Base-by-base conservation (phyloP, 768 basidiomycete species). In the Tricholomella constricta region DNA sequence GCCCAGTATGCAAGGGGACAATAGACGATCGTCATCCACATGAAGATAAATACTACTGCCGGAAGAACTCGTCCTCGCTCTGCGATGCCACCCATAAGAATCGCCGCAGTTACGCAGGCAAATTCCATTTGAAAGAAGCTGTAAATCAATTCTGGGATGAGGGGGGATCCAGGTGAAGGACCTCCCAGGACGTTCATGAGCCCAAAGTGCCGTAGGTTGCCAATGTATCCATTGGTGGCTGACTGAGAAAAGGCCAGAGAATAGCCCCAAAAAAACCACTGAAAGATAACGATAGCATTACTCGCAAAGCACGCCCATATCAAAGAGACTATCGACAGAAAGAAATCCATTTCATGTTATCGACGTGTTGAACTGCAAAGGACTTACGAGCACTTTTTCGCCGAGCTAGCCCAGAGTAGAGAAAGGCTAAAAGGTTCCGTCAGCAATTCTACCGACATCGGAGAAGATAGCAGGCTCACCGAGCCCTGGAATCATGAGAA, bases 51-150 rank as follows among this genome's bases (percentile, higher is more conserved):
- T 19, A 91, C 74, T 78, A 94, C 85, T 9, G 86, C 83, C 0
- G 92, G 93, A 5, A 91, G 74, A 31, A 95, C 82, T 42, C 91
- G 81, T 1, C 91, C 90, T 51, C 93, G 88, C 70, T 95, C 94
- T 5, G 93, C 93, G 45, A 91, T 80, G 8, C 89, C 87, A 38
- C 88, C 88, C 78, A 89, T 76, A 23, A 91, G 67, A 45, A 91
- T 90, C 11, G 76, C 85, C 14, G 87, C 85, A 1, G 90, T 92
- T 15, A 93, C 89, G 50, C 86, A 88, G 19, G 85, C 88, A 65
- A 90, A 92, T 70, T 89, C 88, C 86, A 89, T 87, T 65, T 91
- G 89, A 75, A 89, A 94, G 70, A 93, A 87, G 60, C 82, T 84
- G 74, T 90, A 95, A 26, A 95, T 76, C 43, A 94, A 74, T 50